Evolutionary conservation across 208 protist genomes (phyloP).

Genomic region (Leishmania mexicana): DNA sequence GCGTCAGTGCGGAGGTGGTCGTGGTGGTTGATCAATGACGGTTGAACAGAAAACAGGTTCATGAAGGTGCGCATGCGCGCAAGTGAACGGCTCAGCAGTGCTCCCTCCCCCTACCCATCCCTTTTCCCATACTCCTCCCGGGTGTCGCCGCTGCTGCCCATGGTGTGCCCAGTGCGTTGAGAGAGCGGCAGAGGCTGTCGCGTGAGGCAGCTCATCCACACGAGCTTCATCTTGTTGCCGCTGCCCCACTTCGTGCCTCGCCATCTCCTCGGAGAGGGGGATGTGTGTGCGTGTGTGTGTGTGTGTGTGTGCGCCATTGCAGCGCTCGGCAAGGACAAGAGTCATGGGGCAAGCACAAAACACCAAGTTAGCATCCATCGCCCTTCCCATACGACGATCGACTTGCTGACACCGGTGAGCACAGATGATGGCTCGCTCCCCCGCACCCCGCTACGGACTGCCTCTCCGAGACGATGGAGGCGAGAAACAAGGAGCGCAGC

Average conservation of each 20-base stretch:
- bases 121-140: neutral
- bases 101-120: neutral
- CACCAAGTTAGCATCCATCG: neutral
- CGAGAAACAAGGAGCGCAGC: constrained; percentile 32
- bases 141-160: neutral
- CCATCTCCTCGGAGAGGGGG: neutral
- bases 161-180: neutral
- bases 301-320: neutral
- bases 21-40: neutral
- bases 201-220: too few species aligned
- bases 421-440: neutral
- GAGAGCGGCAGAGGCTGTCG: neutral
- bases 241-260: neutral
- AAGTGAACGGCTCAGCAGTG: neutral
- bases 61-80: neutral
- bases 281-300: neutral
- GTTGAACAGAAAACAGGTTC: neutral
- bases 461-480: constrained; percentile 7
- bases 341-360: neutral
- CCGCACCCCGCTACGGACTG: neutral
- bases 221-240: too few species aligned
- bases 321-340: neutral
- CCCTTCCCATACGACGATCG: neutral
- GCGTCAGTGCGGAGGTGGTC: neutral
- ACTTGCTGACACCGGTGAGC: neutral